Percentiles rank a stretch among this genome's conserved stretches.
Evolutionary conservation across 192 early-diverging fungal genomes (phyloP).

Genomic region (Coemansia sp.): DNA sequence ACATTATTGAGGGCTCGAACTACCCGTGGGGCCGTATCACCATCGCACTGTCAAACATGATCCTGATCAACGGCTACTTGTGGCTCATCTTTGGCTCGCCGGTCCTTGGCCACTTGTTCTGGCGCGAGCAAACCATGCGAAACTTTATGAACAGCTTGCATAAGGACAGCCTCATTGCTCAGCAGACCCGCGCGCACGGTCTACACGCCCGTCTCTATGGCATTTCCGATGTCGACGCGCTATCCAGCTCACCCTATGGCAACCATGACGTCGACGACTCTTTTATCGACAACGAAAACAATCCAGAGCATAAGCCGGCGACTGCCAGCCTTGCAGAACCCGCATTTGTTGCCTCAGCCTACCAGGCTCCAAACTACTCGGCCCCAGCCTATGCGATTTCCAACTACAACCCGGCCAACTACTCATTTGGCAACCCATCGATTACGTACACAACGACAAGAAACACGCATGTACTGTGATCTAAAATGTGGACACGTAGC

Average conservation of each 20-base stretch:
- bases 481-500: no score
- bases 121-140: slow-evolving; percentile 45
- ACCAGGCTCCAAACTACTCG: neutral
- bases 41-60: slow-evolving; percentile 32
- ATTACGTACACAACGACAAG: slow-evolving; percentile 8
- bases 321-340: slow-evolving; percentile 8
- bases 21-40: slow-evolving; percentile 34
- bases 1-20: slow-evolving; percentile 44
- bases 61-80: slow-evolving; percentile 34
- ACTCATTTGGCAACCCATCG: slow-evolving; percentile 4
- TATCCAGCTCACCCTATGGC: slow-evolving; percentile 15
- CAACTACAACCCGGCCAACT: slow-evolving; percentile 4
- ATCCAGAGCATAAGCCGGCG: neutral
- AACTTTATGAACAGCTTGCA: slow-evolving; percentile 45
- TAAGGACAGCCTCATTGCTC: slow-evolving; percentile 43
- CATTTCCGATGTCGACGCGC: slow-evolving; percentile 19
- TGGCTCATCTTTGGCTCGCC: slow-evolving; percentile 44
- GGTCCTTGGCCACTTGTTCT: slow-evolving; percentile 39
- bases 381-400: neutral
- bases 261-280: slow-evolving; percentile 13
- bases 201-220: slow-evolving; percentile 28
- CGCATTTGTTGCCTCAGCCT: slow-evolving; percentile 2
- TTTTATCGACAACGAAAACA: slow-evolving; percentile 6
- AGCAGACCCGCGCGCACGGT: slow-evolving; percentile 30
- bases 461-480: neutral